Evolutionary conservation across 2,329 filamentous ascomycete genomes (phyloP), one percentile per base, ranked within the genome.

Genomic region (Ascochyta koolunga): DNA sequence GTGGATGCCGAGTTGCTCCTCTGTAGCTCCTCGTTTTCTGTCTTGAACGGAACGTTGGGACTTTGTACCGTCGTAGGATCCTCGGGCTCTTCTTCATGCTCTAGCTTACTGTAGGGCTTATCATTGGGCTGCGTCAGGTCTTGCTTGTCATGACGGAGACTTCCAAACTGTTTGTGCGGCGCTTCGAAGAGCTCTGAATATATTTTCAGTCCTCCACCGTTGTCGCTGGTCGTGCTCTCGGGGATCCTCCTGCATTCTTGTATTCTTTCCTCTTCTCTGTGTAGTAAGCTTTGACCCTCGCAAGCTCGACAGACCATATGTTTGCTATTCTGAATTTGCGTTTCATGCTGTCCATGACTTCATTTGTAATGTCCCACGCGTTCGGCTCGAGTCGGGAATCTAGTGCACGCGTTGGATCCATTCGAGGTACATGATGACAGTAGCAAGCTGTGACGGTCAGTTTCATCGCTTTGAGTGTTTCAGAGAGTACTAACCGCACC

Each of bases 371-470:
- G 16, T 65, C 57, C 53, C 61, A 62, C 13, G 58, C 63, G 47
- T 54, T 60, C 1, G 58, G 57, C 31, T 61, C 43, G 10, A 51
- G 32, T 25, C 55, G 54, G 5, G 60, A 60, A 21, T 58, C 53
- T 63, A 89, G 82, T 65, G 83, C 82, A 3, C 77, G 74, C 10
- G 82, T 75, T 1, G 77, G 78, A 61, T 91, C 88, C 85, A 91
- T 89, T 52, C 83, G 81, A 0, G 86, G 86, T 51, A 90, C 91
- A 64, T 86, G 83, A 38, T 80, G 78, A 10, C 84, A 84, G 67
- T 90, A 91, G 2, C 89, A 79, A 29, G 86, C 78, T 74, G 33
- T 0, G n/a, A 2, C 16, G 2, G 4, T 64, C 19, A 65, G 60
- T 37, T 8, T 10, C 3, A 36, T 8, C 5, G 15, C 11, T 4